Base-by-base conservation (phyloP, 805 yeast genomes). In the Yarrowia deformans region DNA sequence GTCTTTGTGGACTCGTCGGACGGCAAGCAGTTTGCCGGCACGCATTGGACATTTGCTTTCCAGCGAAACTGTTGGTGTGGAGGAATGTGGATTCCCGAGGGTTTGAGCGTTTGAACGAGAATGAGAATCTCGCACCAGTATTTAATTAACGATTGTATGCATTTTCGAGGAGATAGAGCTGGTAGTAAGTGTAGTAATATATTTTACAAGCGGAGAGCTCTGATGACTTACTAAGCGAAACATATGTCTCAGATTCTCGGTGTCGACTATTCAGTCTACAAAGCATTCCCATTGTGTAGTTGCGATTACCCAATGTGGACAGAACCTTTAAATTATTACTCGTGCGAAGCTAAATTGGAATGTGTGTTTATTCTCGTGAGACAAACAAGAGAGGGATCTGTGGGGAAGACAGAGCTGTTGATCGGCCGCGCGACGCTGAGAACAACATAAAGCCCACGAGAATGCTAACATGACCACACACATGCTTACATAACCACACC, bases 61-160 rank as follows among this genome's bases (percentile, higher is more conserved):
- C 93, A 89, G 72, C 81, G 93, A 71, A 86, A 86, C 34, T 90
- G 97, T 77, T 79, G 90, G 43, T 90, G 97, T 77, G 95, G 95
- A 0, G 90, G 91, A 32, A 34, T 35, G 52, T 66, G 69, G 69
- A 45, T 60, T 34, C 66, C 66, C 16, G 35, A 60, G 32, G 42
- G 40, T 3, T 23, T 60, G 42, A 43, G 48, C 29, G 60, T 39
- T 52, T 52, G 43, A 35, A 13, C 9, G 23, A 7, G 39, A 10
- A 35, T 8, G 39, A 1, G 39, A 10, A 9, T 35, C 12, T 10
- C 9, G 39, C 39, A 35, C 40, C 40, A 39, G 43, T 54, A 54
- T 19, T 39, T 55, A 39, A 39, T 55, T 55, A 55, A 54, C 60
- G 35, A 32, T 46, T 23, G 52, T 48, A 29, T 23, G 48, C 48